A percentile compares a stretch with the other conserved stretches of the same genome.
These are phyloP conservation scores for Paecilomyces niveus DNA, from an alignment of 2,329 filamentous ascomycete species.

Conservation along the genomic window DNA sequence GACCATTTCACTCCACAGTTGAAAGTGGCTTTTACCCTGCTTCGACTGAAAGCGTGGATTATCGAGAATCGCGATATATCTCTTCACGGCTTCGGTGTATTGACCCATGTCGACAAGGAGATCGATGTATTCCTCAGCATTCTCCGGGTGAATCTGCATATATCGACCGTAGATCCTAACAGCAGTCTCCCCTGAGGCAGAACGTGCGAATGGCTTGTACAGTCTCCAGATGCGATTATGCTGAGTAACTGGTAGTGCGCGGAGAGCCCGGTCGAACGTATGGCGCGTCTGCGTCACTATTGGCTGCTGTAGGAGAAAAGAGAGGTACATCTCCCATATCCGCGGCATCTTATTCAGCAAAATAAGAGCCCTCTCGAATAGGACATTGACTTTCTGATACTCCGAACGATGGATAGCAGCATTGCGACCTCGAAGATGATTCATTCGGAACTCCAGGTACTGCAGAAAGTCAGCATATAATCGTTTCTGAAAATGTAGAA, in stretches of 20 bases:
- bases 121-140: slow-evolving; percentile 91
- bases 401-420: slow-evolving; percentile 71
- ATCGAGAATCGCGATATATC: slow-evolving; percentile 88
- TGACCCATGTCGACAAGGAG: slow-evolving; percentile 71
- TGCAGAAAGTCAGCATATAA: slow-evolving; percentile 27
- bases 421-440: slow-evolving; percentile 76
- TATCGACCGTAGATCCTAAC: slow-evolving; percentile 92
- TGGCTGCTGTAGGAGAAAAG: slow-evolving; percentile 86
- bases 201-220: slow-evolving; percentile 85
- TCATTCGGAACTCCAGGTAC: slow-evolving; percentile 80
- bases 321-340: slow-evolving; percentile 97
- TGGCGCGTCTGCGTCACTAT: slow-evolving; percentile 77
- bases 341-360: slow-evolving; percentile 97
- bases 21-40: slow-evolving; percentile 87
- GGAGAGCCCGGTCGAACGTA: slow-evolving; percentile 85
- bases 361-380: slow-evolving; percentile 88
- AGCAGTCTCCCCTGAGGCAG: slow-evolving; percentile 80
- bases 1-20: slow-evolving; percentile 97
- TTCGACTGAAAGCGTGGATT: slow-evolving; percentile 87
- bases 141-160: slow-evolving; percentile 94
- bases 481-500: not conserved
- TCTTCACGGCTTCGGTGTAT: slow-evolving; percentile 85
- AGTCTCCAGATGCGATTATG: slow-evolving; percentile 93
- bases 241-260: slow-evolving; percentile 87
- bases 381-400: slow-evolving; percentile 85